Percentiles rank a stretch among this genome's conserved stretches.
These are phyloP conservation scores for Quercus parvula DNA, from an alignment of 306 rosid species.

Conservation along the genomic window DNA sequence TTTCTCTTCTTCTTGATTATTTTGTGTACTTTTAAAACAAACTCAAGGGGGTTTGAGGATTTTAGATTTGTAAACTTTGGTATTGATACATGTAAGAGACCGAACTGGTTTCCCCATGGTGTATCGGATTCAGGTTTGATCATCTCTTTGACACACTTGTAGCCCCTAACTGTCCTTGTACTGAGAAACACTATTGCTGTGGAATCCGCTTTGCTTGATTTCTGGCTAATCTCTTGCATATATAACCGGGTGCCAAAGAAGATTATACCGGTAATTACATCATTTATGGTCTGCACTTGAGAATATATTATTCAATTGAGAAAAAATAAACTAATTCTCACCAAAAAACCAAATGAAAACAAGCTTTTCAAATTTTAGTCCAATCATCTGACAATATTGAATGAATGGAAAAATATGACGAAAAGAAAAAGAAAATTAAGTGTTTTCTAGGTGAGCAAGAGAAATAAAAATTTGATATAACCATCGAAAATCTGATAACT, in stretches of 20 bases:
- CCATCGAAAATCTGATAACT: too few species aligned
- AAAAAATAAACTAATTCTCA: too few species aligned
- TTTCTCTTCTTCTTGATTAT: slow-evolving; percentile 15
- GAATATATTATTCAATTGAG: neutral
- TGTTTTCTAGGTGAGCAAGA: too few species aligned
- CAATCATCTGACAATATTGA: too few species aligned
- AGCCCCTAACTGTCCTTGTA: slow-evolving; percentile 33
- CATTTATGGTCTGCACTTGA: slow-evolving; percentile 37
- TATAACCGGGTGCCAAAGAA: slow-evolving; percentile 46
- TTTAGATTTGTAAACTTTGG: slow-evolving; percentile 8
- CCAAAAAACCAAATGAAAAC: too few species aligned
- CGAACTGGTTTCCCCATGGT: slow-evolving; percentile 46
- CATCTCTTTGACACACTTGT: slow-evolving; percentile 50
- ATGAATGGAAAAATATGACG: too few species aligned
- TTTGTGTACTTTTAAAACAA: slow-evolving; percentile 9
- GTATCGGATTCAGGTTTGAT: slow-evolving; percentile 16
- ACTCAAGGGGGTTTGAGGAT: slow-evolving; percentile 21
- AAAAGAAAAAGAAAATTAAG: too few species aligned
- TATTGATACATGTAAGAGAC: slow-evolving; percentile 8
- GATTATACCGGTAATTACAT: slow-evolving; percentile 40
- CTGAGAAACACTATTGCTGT: slow-evolving; percentile 44
- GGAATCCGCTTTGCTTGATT: slow-evolving; percentile 29
- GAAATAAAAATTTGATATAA: too few species aligned
- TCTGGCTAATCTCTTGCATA: slow-evolving; percentile 32
- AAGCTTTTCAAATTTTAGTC: too few species aligned